phyloP scores from a whole-genome alignment of 2,329 filamentous ascomycete genomes.

The Cladorrhinum sp. region DNA sequence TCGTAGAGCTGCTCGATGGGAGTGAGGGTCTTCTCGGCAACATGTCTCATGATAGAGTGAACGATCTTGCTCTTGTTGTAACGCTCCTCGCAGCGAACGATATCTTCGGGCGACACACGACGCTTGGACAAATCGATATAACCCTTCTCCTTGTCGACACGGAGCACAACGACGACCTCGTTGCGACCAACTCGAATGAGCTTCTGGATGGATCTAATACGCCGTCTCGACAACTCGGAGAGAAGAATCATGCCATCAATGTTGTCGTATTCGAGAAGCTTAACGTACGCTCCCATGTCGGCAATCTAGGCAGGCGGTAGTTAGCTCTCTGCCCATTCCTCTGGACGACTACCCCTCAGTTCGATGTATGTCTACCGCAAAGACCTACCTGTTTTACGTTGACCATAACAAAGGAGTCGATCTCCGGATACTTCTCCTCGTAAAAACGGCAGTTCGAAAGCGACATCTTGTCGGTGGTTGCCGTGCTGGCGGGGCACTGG shows the following conservation, averaged over 20 bases:
- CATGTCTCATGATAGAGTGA: conserved; percentile 97
- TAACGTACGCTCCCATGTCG: conserved; percentile 99
- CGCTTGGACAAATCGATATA: conserved; percentile 99
- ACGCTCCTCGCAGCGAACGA: conserved; percentile 96
- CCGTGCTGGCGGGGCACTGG: conserved; percentile 25
- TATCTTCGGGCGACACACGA: conserved; percentile 94
- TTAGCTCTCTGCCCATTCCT: conserved; percentile 7
- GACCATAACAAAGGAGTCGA: conserved; percentile 99
- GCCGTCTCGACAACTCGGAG: conserved; percentile 93
- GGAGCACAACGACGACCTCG: conserved; percentile 95
- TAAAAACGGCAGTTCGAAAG: conserved; percentile 40
- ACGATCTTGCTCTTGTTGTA: conserved; percentile 99
- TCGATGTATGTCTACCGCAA: not conserved
- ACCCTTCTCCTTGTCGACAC: conserved; percentile 98
- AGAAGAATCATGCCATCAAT: conserved; percentile 99
- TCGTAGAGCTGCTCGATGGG: conserved; percentile 96
- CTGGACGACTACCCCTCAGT: not conserved
- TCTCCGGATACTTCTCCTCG: conserved; percentile 76
- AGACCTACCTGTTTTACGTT: conserved; percentile 88
- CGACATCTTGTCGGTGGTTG: conserved; percentile 36
- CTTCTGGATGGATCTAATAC: conserved; percentile 98
- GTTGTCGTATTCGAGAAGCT: conserved; percentile 99
- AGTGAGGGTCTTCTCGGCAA: conserved; percentile 91
- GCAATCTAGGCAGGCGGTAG: conserved; percentile 65
- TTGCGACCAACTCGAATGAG: conserved; percentile 97